phyloP scores from a whole-genome alignment of 805 yeast genomes.

The Nakazawaea ernobii region DNA sequence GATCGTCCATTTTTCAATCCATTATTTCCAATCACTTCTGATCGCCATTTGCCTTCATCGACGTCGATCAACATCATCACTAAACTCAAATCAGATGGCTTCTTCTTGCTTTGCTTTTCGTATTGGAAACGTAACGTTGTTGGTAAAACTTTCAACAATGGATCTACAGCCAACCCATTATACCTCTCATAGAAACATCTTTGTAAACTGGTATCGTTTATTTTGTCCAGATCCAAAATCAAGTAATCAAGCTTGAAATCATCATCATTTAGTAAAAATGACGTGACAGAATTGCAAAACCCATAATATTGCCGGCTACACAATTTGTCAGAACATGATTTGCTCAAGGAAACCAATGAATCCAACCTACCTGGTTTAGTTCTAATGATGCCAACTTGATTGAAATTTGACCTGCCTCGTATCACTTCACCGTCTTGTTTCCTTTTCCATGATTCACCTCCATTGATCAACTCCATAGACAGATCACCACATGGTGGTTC shows the following conservation, averaged over 20 bases:
- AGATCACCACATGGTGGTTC: conserved; percentile 92
- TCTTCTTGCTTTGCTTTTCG: conserved; percentile 5
- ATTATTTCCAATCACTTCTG: conserved; percentile 39
- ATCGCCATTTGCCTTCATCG: conserved; percentile 12
- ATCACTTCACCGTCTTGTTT: conserved; percentile 15
- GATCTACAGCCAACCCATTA: background rate
- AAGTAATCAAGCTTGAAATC: conserved; percentile 41
- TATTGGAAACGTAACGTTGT: conserved; percentile 11
- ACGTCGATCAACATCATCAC: conserved; percentile 16
- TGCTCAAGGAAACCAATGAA: conserved; percentile 64
- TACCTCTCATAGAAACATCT: conserved; percentile 36
- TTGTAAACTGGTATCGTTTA: conserved; percentile 22
- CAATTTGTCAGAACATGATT: conserved; percentile 87
- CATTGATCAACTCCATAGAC: conserved; percentile 45
- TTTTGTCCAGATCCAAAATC: conserved; percentile 36
- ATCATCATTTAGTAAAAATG: conserved; percentile 25
- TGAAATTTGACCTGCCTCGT: conserved; percentile 63
- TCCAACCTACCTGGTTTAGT: conserved; percentile 93
- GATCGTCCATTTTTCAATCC: conserved; percentile 57
- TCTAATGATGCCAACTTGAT: conserved; percentile 58
- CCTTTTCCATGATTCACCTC: conserved; percentile 3
- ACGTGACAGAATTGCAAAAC: conserved; percentile 40
- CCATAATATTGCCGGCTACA: conserved; percentile 58
- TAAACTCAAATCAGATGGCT: conserved; percentile 23
- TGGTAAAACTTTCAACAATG: conserved; percentile 13